These are phyloP conservation scores for Ophiorrhiza pumila DNA, from an alignment of 257 asterid species.

Conservation along the genomic window DNA sequence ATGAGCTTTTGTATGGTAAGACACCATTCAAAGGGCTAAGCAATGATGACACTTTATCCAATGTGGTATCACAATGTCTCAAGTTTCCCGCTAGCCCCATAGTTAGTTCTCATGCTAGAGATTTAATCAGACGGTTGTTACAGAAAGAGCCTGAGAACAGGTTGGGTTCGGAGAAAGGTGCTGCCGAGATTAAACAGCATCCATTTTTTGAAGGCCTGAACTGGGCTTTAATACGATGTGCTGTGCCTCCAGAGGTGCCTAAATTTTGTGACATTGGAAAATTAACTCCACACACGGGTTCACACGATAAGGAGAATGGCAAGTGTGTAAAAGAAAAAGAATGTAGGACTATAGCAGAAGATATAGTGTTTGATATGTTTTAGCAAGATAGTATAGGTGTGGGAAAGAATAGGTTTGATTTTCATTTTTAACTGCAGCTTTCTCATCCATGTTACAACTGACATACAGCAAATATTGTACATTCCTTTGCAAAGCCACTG, in stretches of 20 bases:
- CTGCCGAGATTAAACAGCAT: slow-evolving; percentile 74
- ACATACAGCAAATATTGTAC: slow-evolving; percentile 13
- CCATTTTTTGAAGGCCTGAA: slow-evolving; percentile 76
- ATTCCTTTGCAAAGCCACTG: slow-evolving; percentile 10
- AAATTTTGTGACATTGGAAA: slow-evolving; percentile 43
- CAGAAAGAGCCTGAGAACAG: slow-evolving; percentile 70
- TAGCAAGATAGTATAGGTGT: slow-evolving; percentile 21
- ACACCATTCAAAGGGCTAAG: slow-evolving; percentile 73
- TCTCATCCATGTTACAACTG: slow-evolving; percentile 10
- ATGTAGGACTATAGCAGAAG: slow-evolving; percentile 28
- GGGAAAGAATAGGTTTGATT: slow-evolving; percentile 10
- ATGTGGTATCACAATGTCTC: slow-evolving; percentile 60
- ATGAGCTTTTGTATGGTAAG: slow-evolving; percentile 71
- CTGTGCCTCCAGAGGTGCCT: slow-evolving; percentile 73
- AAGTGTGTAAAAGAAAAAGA: slow-evolving; percentile 25
- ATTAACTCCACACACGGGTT: slow-evolving; percentile 9
- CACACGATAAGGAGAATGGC: slow-evolving; percentile 27
- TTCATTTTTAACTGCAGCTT: slow-evolving; percentile 8
- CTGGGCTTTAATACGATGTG: slow-evolving; percentile 76
- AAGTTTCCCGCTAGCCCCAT: slow-evolving; percentile 58
- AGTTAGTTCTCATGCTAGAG: slow-evolving; percentile 61
- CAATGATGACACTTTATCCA: slow-evolving; percentile 67
- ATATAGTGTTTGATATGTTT: slow-evolving; percentile 42
- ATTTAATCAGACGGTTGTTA: slow-evolving; percentile 53
- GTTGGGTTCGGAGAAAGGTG: slow-evolving; percentile 68